These are phyloP conservation scores for Caryocar brasiliense DNA, from an alignment of 441 rosid genomes.

Conservation along the genomic window DNA sequence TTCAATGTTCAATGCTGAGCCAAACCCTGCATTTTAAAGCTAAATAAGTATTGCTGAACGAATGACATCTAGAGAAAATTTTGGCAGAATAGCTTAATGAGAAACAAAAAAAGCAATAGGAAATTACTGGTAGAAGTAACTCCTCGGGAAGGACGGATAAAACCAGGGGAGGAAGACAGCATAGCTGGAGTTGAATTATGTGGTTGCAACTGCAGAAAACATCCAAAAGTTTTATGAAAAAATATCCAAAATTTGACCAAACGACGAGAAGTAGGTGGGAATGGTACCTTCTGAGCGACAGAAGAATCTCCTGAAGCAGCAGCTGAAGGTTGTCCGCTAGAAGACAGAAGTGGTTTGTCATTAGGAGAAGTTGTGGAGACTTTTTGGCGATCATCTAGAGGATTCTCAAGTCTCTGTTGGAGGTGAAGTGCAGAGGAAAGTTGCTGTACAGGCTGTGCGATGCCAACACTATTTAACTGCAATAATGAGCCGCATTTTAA, in stretches of 20 bases:
- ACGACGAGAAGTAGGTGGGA: not conserved
- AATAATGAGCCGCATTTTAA: conserved; percentile 5
- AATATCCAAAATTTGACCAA: too few relatives aligned
- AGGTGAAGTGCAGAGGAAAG: conserved; percentile 39
- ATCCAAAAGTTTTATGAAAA: too few relatives aligned
- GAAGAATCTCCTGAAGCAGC: conserved; percentile 41
- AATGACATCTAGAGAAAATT: not conserved
- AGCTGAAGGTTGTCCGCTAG: conserved; percentile 32
- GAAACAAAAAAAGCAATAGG: conserved; percentile 6
- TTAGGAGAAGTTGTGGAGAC: conserved; percentile 26
- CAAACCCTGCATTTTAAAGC: conserved; percentile 53
- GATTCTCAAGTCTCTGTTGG: conserved; percentile 51
- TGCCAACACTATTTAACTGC: conserved; percentile 42
- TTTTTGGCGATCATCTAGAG: conserved; percentile 51
- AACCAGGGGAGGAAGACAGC: conserved; percentile 51
- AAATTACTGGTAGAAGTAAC: conserved; percentile 72
- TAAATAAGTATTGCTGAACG: not conserved
- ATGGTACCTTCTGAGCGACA: conserved; percentile 46
- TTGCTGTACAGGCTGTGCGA: conserved; percentile 41
- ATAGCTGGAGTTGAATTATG: conserved; percentile 42
- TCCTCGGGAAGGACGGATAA: conserved; percentile 60
- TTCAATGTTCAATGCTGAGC: conserved; percentile 95
- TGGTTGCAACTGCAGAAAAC: conserved; percentile 13
- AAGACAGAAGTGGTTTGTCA: conserved; percentile 48
- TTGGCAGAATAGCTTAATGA: not conserved